Percentiles rank a stretch among this genome's conserved stretches.
Conservation (phyloP, 1,139 yeast genomes). For the Candida sanyaensis region DNA sequence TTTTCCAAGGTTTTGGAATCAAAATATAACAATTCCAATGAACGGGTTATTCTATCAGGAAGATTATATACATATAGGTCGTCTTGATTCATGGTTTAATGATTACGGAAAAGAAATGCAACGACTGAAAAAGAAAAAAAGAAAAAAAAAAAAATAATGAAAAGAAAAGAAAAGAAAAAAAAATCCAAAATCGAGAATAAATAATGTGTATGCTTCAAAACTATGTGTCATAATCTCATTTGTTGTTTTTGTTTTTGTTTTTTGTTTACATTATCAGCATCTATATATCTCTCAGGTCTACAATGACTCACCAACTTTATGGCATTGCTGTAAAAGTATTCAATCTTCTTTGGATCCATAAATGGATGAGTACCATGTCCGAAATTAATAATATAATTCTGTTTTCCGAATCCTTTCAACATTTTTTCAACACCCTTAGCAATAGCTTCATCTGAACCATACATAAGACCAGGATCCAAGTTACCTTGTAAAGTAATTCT, state of each 20-base stretch:
- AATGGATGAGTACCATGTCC: conserved; percentile 99
- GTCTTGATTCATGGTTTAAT: conserved; percentile 16
- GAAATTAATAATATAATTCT: conserved; percentile 86
- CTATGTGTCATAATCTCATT: not conserved
- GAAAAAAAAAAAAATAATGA: too few species aligned
- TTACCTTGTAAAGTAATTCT: conserved; percentile 89
- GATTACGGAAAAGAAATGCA: not conserved
- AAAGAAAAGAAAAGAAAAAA: too few species aligned
- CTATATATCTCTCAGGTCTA: conserved; percentile 8
- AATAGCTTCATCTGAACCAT: conserved; percentile 83
- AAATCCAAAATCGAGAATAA: not conserved
- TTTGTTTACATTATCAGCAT: not conserved
- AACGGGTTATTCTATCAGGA: conserved; percentile 38
- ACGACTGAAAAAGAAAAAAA: not conserved
- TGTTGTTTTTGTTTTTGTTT: not conserved
- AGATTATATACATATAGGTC: conserved; percentile 59
- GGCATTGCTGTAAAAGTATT: conserved; percentile 86
- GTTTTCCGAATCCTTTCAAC: conserved; percentile 89
- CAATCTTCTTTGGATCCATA: conserved; percentile 89
- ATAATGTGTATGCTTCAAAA: not conserved
- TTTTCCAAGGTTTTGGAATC: conserved; percentile 43
- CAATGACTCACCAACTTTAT: conserved; percentile 58
- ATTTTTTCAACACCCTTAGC: conserved; percentile 79
- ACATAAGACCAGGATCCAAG: conserved; percentile 91
- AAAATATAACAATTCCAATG: conserved; percentile 58